Conservation (phyloP, 106 monocot species). For the Gastrodia elata region DNA sequence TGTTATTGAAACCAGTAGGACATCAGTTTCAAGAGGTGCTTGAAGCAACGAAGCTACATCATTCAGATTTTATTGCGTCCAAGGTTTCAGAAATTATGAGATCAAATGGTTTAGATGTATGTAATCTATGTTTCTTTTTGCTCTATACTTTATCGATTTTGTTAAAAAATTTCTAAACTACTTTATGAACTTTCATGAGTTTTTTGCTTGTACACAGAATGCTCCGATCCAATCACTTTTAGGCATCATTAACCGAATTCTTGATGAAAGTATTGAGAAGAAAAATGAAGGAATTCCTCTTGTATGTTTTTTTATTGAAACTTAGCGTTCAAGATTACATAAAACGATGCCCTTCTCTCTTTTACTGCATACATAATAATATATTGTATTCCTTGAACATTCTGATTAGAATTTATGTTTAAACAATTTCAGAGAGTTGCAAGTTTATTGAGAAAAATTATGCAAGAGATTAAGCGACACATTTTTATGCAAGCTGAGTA, state of each 20-base stretch:
- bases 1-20: constrained; percentile 22
- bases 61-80: constrained; percentile 67
- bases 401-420: background rate
- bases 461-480: constrained; percentile 84
- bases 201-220: constrained; percentile 37
- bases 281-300: constrained; percentile 89
- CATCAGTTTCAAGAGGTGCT: constrained; percentile 67
- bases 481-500: constrained; percentile 85
- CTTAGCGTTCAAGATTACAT: background rate
- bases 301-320: constrained; percentile 49
- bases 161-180: background rate
- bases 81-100: constrained; percentile 80
- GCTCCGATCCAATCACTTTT: constrained; percentile 77
- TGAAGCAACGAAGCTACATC: constrained; percentile 52
- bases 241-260: constrained; percentile 62
- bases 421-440: constrained; percentile 46
- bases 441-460: constrained; percentile 64
- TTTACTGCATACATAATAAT: background rate
- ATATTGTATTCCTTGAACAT: background rate
- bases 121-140: constrained; percentile 1
- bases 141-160: background rate
- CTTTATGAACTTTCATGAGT: background rate
- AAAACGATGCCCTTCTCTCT: background rate
- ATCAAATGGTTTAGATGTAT: constrained; percentile 79
- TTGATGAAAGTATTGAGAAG: constrained; percentile 80